phyloP scores from a whole-genome alignment of 257 asterid genomes.

The Nyctanthes arbortristis region DNA sequence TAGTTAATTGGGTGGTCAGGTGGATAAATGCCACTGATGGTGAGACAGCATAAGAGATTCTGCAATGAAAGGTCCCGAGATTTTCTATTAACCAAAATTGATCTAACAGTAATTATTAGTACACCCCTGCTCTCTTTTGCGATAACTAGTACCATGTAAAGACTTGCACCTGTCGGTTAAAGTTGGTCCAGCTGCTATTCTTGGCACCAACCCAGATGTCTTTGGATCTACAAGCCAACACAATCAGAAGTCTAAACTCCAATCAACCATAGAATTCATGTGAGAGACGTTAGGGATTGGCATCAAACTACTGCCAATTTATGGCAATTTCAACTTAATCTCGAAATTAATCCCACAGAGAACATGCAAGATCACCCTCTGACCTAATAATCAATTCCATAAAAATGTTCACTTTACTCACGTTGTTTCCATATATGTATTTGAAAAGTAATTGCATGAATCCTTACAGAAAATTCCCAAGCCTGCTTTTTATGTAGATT shows the following conservation, averaged over 20 bases:
- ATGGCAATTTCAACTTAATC: background rate
- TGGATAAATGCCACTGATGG: conserved; percentile 9
- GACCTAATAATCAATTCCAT: background rate
- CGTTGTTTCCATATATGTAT: background rate
- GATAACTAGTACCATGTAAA: conserved; percentile 13
- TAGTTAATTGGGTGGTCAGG: conserved; percentile 27
- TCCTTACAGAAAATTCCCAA: no score
- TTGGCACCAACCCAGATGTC: conserved; percentile 6
- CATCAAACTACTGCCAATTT: background rate
- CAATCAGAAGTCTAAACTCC: background rate
- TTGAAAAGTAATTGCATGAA: background rate
- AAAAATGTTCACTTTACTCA: background rate
- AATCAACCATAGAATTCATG: background rate
- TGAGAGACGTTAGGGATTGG: background rate
- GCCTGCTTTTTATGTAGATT: no score
- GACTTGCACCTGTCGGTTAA: conserved; percentile 5
- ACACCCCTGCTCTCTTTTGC: conserved; percentile 6
- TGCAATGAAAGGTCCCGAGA: conserved; percentile 15
- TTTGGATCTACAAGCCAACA: background rate
- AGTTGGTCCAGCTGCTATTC: conserved; percentile 12
- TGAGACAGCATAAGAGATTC: background rate
- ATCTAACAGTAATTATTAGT: conserved; percentile 16
- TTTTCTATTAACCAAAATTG: conserved; percentile 7
- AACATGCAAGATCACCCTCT: background rate
- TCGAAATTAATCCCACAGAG: background rate